phyloP scores from a whole-genome alignment of 495 filamentous ascomycete species.

The Xylaria bambusicola region DNA sequence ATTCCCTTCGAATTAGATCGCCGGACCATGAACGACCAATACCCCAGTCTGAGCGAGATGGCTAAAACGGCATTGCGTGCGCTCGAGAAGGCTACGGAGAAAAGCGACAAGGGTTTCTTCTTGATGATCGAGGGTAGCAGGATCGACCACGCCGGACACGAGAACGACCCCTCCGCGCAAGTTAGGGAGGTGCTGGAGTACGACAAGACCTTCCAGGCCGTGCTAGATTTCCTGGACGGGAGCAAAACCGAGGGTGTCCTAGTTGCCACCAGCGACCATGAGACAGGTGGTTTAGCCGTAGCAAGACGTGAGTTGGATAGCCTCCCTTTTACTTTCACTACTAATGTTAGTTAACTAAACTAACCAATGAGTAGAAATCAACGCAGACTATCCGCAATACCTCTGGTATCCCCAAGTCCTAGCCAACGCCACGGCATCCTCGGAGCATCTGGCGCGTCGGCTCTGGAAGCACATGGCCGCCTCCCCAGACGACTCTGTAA shows the following conservation, averaged over 20 bases:
- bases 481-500: slow-evolving; percentile 26
- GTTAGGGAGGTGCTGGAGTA: slow-evolving; percentile 93
- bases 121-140: slow-evolving; percentile 96
- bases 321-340: neutral
- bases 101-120: slow-evolving; percentile 93
- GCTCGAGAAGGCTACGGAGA: slow-evolving; percentile 77
- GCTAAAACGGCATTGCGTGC: slow-evolving; percentile 75
- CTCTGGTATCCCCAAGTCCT: slow-evolving; percentile 83
- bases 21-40: slow-evolving; percentile 69
- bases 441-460: slow-evolving; percentile 64
- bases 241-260: slow-evolving; percentile 74
- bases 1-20: slow-evolving; percentile 94
- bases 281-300: slow-evolving; percentile 84
- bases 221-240: slow-evolving; percentile 80
- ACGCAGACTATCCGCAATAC: slow-evolving; percentile 58
- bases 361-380: slow-evolving; percentile 33
- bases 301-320: slow-evolving; percentile 64
- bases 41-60: slow-evolving; percentile 93
- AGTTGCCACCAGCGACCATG: slow-evolving; percentile 90
- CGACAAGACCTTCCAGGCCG: slow-evolving; percentile 78
- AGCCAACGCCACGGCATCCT: slow-evolving; percentile 76
- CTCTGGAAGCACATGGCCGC: slow-evolving; percentile 59
- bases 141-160: slow-evolving; percentile 95
- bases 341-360: neutral
- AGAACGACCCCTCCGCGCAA: slow-evolving; percentile 93